Evolutionary conservation across 495 filamentous ascomycete genomes (phyloP), one percentile per base, ranked within the genome.

Genomic region (Evernia prunastri): DNA sequence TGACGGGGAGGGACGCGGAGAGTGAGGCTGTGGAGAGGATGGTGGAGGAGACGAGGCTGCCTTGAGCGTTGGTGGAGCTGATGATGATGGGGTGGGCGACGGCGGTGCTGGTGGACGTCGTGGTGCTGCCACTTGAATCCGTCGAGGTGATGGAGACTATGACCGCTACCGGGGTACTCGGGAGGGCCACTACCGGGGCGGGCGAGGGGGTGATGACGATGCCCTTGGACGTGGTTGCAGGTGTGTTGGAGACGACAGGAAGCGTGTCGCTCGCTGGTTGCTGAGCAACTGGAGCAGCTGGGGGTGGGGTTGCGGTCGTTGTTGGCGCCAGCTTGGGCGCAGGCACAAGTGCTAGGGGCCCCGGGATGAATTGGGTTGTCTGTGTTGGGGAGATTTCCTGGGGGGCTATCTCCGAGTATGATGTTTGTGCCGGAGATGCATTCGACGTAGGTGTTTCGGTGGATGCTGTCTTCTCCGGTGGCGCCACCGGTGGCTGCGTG

Each of bases 131-230:
- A n/a, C 58, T 54, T 35, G 61, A n/a, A 37, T 63, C 45, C 9
- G 61, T 63, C 15, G 61, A 56, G 39, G 61, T 63, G 10, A 58
- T 42, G 10, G 33, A 18, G 13, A 54, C 57, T 11, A 27, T 31
- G 12, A 58, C 31, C 29, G 61, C 54, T 36, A 63, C 45, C 31
- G 53, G 61, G 10, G 25, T 15, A 25, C 37, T 29, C 11, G 42
- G 18, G 39, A 45, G 20, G 20, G n/a, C 29, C 3, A 29, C n/a
- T 20, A n/a, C 20, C 10, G 56, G 35, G 17, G 25, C 6, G 37
- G 40, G 54, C 17, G 40, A 47, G 11, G 12, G 33, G 29, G 49
- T 58, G n/a, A 43, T 45, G 54, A 47, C 10, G 8, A 37, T 49
- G 29, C 8, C 13, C 13, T 43, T 42, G 36, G 49, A 51, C 29